Percentiles rank a stretch among this genome's conserved stretches.
Evolutionary conservation across 2,329 filamentous ascomycete species (phyloP).

Genomic region (Aspergillus oerlinghausenensis): DNA sequence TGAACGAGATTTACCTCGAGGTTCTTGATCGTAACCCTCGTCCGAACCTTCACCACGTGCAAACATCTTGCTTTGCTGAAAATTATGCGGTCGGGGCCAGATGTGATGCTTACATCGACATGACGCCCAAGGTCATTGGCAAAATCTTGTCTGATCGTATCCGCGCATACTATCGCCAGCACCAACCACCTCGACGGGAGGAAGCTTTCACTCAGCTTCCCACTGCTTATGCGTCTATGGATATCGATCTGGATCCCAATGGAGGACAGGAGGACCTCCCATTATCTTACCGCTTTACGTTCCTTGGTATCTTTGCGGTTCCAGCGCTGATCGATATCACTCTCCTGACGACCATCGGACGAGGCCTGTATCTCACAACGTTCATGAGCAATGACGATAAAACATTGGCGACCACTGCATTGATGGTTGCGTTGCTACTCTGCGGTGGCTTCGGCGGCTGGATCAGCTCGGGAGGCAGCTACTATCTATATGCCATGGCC

Average conservation of each 20-base stretch:
- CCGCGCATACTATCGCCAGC: constrained; percentile 40
- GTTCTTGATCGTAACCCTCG: constrained; percentile 59
- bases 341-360: constrained; percentile 54
- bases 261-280: constrained; percentile 30
- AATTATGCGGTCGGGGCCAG: constrained; percentile 60
- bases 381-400: constrained; percentile 50
- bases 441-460: constrained; percentile 60
- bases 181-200: constrained; percentile 48
- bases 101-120: constrained; percentile 59
- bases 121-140: constrained; percentile 48
- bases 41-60: constrained; percentile 57
- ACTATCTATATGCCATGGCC: constrained; percentile 56
- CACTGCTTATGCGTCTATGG: constrained; percentile 50
- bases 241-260: constrained; percentile 49
- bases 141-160: constrained; percentile 40
- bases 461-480: constrained; percentile 60
- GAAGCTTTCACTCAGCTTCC: constrained; percentile 46
- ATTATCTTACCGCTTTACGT: constrained; percentile 52
- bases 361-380: constrained; percentile 58
- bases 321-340: constrained; percentile 60
- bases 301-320: constrained; percentile 58
- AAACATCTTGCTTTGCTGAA: constrained; percentile 60
- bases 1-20: constrained; percentile 61
- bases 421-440: constrained; percentile 56
- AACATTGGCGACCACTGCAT: constrained; percentile 52